A percentile compares a stretch with the other conserved stretches of the same genome.
Evolutionary conservation across 441 rosid genomes (phyloP).

Genomic region (Sinapis alba): DNA sequence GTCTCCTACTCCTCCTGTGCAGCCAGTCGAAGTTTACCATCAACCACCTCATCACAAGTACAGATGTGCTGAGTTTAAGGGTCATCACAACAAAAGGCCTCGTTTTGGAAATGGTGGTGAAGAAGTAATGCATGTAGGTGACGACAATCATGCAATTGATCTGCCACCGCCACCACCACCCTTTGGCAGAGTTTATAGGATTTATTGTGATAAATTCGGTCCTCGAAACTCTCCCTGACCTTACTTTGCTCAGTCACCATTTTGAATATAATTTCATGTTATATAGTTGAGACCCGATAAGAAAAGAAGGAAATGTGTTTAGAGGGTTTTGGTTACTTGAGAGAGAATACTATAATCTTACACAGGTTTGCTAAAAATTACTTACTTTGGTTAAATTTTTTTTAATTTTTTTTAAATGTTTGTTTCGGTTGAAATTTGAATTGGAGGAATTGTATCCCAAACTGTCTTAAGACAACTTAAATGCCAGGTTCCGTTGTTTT

Average conservation of each 20-base stretch:
- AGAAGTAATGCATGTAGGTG: neutral
- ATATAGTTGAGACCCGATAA: neutral
- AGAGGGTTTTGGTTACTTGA: too few species aligned
- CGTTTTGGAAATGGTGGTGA: conserved; percentile 3
- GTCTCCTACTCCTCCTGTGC: neutral
- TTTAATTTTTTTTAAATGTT: neutral
- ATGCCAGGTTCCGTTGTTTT: neutral
- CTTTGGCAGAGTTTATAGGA: neutral
- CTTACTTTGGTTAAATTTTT: neutral
- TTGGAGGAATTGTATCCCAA: neutral
- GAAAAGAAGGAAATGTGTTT: too few species aligned
- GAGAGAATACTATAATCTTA: neutral
- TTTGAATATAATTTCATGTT: neutral
- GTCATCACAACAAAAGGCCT: neutral
- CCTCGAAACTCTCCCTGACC: neutral
- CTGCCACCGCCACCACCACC: conserved; percentile 10
- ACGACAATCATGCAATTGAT: neutral
- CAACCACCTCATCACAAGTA: conserved; percentile 1
- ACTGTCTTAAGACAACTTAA: neutral
- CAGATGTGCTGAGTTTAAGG: neutral
- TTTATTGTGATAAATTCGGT: neutral
- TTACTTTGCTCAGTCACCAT: neutral
- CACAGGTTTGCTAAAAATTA: neutral
- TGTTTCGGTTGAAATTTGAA: neutral
- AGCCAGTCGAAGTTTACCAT: neutral